Evolutionary conservation across 352 stramenopile genomes (phyloP).

Genomic region (Pythium brassicae): DNA sequence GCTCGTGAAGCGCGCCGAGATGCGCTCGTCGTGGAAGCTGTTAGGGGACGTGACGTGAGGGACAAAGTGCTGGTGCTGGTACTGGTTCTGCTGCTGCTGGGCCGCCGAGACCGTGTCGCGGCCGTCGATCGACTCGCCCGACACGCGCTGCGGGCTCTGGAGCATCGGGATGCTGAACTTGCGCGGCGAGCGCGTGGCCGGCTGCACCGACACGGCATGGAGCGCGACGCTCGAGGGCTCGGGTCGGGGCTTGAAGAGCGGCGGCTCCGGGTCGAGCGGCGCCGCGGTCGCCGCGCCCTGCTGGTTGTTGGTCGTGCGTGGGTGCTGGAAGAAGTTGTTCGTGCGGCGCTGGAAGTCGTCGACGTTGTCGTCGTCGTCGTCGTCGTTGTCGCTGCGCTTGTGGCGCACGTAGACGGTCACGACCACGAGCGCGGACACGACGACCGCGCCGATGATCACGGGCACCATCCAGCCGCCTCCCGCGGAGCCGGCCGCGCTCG

Average conservation of each 20-base stretch:
- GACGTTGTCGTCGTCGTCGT: constrained; percentile 41
- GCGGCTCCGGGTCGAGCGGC: constrained; percentile 6
- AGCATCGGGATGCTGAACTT: constrained; percentile 22
- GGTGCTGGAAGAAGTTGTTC: constrained; percentile 58
- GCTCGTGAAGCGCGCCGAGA: constrained; percentile 13
- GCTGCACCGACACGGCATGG: constrained; percentile 14
- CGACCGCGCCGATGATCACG: constrained; percentile 46
- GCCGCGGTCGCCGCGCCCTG: neutral
- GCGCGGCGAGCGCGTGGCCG: constrained; percentile 6
- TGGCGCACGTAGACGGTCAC: constrained; percentile 59
- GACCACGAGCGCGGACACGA: constrained; percentile 47
- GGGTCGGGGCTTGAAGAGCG: constrained; percentile 12
- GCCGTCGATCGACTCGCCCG: constrained; percentile 15
- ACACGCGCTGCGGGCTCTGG: constrained; percentile 13
- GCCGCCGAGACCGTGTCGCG: constrained; percentile 13
- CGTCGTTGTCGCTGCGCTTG: constrained; percentile 35
- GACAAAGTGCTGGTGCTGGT: constrained; percentile 2
- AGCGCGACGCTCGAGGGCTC: constrained; percentile 12
- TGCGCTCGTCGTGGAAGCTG: constrained; percentile 12
- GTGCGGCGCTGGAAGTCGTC: constrained; percentile 42
- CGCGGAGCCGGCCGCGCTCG: constrained; percentile 8
- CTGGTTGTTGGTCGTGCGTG: constrained; percentile 53
- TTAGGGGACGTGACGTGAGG: constrained; percentile 9
- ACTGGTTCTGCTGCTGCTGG: neutral
- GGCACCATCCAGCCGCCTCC: constrained; percentile 53